These are phyloP conservation scores for Puccinia polysora DNA, from an alignment of 1,284 basidiomycete species.

Conservation along the genomic window DNA sequence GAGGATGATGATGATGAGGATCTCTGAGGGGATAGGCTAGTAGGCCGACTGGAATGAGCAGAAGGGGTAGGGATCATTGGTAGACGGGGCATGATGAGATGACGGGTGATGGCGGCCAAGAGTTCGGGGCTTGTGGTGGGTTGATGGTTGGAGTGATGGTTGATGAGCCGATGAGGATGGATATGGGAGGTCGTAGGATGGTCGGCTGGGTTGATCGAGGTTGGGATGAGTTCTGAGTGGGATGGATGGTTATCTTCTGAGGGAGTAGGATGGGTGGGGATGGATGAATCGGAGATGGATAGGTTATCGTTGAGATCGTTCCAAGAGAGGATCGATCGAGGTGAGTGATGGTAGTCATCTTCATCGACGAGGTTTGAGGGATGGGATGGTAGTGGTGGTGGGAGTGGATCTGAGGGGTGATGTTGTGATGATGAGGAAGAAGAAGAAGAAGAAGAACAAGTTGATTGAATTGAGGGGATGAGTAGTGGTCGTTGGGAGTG, in stretches of 20 bases:
- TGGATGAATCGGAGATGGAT: not conserved
- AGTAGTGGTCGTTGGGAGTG: too few relatives aligned
- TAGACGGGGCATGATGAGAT: slow-evolving; percentile 43
- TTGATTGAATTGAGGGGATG: too few relatives aligned
- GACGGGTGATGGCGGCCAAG: slow-evolving; percentile 1
- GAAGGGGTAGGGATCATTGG: slow-evolving; percentile 26
- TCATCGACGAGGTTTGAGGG: too few relatives aligned
- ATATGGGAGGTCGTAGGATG: not conserved
- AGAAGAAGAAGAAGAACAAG: too few relatives aligned
- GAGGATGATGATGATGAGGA: not conserved
- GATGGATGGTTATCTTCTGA: not conserved
- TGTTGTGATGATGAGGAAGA: too few relatives aligned
- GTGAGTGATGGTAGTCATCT: not conserved
- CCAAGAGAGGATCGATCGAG: not conserved
- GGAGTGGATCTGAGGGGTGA: too few relatives aligned
- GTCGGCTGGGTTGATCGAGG: too few relatives aligned
- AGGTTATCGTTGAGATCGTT: not conserved
- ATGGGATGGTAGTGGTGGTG: too few relatives aligned
- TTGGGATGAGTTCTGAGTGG: not conserved
- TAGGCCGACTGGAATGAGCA: slow-evolving; percentile 7
- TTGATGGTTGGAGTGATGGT: not conserved
- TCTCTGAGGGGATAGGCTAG: not conserved
- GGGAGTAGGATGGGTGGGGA: not conserved
- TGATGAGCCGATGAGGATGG: not conserved
- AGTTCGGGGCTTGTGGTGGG: slow-evolving; percentile 15